Conservation (phyloP, 1,284 basidiomycete species). For the Ceratobasidium sp. region DNA sequence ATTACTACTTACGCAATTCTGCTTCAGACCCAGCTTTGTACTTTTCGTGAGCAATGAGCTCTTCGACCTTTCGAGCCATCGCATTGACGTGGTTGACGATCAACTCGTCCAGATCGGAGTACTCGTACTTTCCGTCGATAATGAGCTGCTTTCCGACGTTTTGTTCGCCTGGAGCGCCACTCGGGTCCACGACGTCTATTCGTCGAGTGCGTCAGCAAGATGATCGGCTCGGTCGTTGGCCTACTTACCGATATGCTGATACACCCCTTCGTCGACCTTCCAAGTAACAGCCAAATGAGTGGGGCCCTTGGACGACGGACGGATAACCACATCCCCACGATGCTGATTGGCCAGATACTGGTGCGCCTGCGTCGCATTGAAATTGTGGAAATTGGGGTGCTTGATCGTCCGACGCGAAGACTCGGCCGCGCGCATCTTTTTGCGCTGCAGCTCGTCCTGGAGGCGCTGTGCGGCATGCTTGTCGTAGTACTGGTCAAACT, state of each 20-base stretch:
- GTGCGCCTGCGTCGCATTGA: slow-evolving; percentile 92
- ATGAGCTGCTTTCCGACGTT: slow-evolving; percentile 70
- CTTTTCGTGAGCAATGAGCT: slow-evolving; percentile 95
- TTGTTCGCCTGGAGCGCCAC: slow-evolving; percentile 72
- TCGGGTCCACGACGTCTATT: slow-evolving; percentile 89
- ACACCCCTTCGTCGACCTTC: slow-evolving; percentile 97
- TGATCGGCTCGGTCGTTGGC: neutral
- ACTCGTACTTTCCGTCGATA: slow-evolving; percentile 82
- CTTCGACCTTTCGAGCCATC: slow-evolving; percentile 92
- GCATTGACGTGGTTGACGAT: slow-evolving; percentile 98
- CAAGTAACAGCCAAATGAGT: slow-evolving; percentile 98
- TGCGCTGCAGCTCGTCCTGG: slow-evolving; percentile 75
- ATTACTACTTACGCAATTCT: slow-evolving; percentile 76
- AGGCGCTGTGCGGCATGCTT: slow-evolving; percentile 70
- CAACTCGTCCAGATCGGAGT: slow-evolving; percentile 95
- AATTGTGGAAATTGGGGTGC: slow-evolving; percentile 98
- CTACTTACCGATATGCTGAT: slow-evolving; percentile 89
- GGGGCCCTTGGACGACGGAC: slow-evolving; percentile 92
- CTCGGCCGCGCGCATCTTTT: slow-evolving; percentile 82
- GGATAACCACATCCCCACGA: slow-evolving; percentile 92
- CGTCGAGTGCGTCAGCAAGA: slow-evolving; percentile 34
- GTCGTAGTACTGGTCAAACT: slow-evolving; percentile 74
- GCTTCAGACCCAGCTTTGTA: slow-evolving; percentile 89
- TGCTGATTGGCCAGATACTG: slow-evolving; percentile 88
- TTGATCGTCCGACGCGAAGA: slow-evolving; percentile 88